Conservation (phyloP, 345 rosid species). For the Eucalyptus coolabah region DNA sequence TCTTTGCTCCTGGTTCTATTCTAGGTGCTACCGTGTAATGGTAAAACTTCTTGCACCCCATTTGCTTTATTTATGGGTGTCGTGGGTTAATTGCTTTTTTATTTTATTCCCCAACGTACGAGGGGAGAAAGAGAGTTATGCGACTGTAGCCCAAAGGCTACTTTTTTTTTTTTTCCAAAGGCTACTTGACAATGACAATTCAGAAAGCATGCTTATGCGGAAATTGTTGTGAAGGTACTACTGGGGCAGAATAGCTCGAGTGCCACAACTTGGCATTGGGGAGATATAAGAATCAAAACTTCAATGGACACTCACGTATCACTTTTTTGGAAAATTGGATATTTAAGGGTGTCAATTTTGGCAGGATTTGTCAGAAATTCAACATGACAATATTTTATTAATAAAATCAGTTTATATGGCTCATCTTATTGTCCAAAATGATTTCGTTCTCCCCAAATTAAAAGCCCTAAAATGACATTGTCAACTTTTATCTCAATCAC, state of each 20-base stretch:
- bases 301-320: rapidly evolving
- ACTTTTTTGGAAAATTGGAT: too few relatives aligned
- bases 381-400: too few relatives aligned
- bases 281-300: too few relatives aligned
- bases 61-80: background rate
- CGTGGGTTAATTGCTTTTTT: background rate
- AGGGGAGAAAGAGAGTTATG: background rate
- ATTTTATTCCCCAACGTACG: background rate
- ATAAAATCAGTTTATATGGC: too few relatives aligned
- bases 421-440: too few relatives aligned
- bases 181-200: background rate
- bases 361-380: too few relatives aligned
- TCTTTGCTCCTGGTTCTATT: background rate
- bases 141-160: background rate
- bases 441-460: too few relatives aligned
- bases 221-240: background rate
- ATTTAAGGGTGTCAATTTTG: too few relatives aligned
- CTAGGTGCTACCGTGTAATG: background rate
- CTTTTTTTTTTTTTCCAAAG: background rate
- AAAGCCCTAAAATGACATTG: too few relatives aligned
- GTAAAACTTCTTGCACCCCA: background rate
- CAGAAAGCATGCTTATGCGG: background rate
- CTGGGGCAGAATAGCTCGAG: too few relatives aligned
- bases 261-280: too few relatives aligned
- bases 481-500: too few relatives aligned